Conservation (phyloP, 768 basidiomycete genomes). For the Agaricus blazei region DNA sequence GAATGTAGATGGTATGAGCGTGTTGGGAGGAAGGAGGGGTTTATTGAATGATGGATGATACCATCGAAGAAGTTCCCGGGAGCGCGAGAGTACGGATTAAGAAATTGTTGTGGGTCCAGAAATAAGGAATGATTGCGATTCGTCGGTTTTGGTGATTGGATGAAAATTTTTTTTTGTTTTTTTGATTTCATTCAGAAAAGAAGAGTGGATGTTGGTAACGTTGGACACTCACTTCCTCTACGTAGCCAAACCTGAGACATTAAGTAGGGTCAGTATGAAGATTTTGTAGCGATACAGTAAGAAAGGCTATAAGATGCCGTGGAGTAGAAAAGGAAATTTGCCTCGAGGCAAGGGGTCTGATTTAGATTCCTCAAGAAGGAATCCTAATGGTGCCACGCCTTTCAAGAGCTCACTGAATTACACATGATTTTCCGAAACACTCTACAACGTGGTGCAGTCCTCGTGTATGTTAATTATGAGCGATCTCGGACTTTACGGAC, state of each 20-base stretch:
- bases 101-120: conserved; percentile 3
- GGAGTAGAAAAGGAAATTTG: conserved; percentile 6
- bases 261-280: conserved; percentile 5
- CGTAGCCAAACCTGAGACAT: conserved; percentile 59
- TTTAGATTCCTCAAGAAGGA: conserved; percentile 8
- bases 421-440: background rate
- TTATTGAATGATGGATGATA: background rate
- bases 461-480: background rate
- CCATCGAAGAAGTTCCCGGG: background rate
- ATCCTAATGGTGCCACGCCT: conserved; percentile 6
- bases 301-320: conserved; percentile 2
- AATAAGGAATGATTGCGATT: background rate
- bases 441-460: background rate
- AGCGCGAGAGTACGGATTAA: background rate
- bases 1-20: background rate
- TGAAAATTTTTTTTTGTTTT: background rate
- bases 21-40: background rate
- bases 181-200: conserved; percentile 12
- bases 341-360: conserved; percentile 11
- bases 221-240: conserved; percentile 47
- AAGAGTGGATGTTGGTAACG: conserved; percentile 13
- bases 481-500: background rate
- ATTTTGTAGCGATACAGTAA: conserved; percentile 5
- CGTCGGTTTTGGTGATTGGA: background rate
- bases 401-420: background rate